Evolutionary conservation across 202 grass and related monocot genomes (phyloP), one percentile per base, ranked within the genome.

Genomic region (Setaria viridis): DNA sequence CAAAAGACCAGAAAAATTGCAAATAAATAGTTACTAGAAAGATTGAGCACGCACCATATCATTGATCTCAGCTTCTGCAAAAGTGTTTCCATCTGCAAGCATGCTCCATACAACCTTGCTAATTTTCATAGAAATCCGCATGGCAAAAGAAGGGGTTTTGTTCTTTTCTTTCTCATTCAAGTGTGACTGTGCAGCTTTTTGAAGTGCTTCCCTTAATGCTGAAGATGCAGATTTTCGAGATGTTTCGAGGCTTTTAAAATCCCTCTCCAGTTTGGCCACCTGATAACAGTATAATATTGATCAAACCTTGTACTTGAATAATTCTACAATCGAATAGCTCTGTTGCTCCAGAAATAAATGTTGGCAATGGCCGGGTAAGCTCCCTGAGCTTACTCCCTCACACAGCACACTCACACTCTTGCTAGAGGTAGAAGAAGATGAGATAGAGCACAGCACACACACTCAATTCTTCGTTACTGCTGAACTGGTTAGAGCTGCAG

Each of bases 31-130:
- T 74, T 59, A 71, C 30, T 84, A 30, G 42, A 81, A 81, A 81
- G 21, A 32, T 66, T 20, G 6, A 77, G 60, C 63, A 87, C 87
- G 55, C 57, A 99, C 97, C 97, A 99, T 94, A 67, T 99, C 94
- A 86, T 84, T 94, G 66, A 99, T 99, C 90, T 99, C 97, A 62
- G 94, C 94, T 96, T 99, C 97, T 59, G 97, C 97, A 87, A 99
- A 99, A 78, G 94, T 92, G 88, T 94, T 99, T 55, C 92, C 97
- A 94, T 99, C 97, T 75, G 92, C 81, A 34, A 99, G 92, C 97
- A 99, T 99, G 84, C 94, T 99, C 97, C 97, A 99, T 58, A 94
- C 92, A 70, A 99, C 94, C 85, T 99, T 99, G 53, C 90, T 94
- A 83, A 99, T 99, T 78, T 85, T 82, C 87, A 99, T 94, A 77